phyloP scores from a whole-genome alignment of 805 yeast species.

The Torulaspora quercuum region DNA sequence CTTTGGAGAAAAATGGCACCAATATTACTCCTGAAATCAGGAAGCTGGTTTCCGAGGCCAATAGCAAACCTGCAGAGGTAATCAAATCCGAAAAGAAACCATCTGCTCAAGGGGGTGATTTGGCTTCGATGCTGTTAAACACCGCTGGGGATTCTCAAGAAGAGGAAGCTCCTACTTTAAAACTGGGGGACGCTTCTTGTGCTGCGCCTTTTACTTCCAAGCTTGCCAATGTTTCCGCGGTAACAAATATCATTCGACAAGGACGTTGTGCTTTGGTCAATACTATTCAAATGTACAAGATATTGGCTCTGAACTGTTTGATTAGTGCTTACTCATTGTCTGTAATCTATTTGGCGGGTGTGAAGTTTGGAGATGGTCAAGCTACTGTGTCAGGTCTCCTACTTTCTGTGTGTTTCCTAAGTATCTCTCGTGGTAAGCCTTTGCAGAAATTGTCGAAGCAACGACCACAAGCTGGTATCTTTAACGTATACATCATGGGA shows the following conservation, averaged over 20 bases:
- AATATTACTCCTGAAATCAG: constrained; percentile 71
- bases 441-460: constrained; percentile 82
- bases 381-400: constrained; percentile 94
- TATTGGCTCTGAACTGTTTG: constrained; percentile 92
- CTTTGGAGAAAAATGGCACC: constrained; percentile 81
- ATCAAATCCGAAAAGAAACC: constrained; percentile 40
- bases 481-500: constrained; percentile 94
- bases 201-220: constrained; percentile 99
- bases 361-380: constrained; percentile 96
- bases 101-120: constrained; percentile 60
- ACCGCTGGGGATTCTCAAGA: constrained; percentile 43
- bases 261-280: constrained; percentile 97
- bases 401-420: constrained; percentile 88
- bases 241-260: constrained; percentile 90
- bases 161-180: constrained; percentile 84
- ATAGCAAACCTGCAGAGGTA: constrained; percentile 39
- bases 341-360: constrained; percentile 93
- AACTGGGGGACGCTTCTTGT: constrained; percentile 97
- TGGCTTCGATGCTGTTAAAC: constrained; percentile 41
- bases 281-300: constrained; percentile 98
- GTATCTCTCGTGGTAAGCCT: constrained; percentile 91
- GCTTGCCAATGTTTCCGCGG: constrained; percentile 85
- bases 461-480: constrained; percentile 97
- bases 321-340: constrained; percentile 94
- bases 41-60: constrained; percentile 53